phyloP scores from a whole-genome alignment of 1,284 basidiomycete species.

The Trichosporon sp. region DNA sequence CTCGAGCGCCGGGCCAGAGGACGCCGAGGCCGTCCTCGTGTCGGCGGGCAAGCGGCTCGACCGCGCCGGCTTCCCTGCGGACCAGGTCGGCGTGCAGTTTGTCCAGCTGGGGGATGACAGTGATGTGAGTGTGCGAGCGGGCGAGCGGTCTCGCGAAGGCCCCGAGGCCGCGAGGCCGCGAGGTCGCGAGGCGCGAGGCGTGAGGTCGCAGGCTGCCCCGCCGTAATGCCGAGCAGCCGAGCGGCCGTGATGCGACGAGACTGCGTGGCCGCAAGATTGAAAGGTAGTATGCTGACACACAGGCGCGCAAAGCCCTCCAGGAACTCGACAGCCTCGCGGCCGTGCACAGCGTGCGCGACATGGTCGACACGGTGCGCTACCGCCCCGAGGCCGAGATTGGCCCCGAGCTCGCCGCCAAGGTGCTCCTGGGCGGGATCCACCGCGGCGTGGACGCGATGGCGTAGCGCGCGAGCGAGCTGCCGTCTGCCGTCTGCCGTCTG shows the following conservation, averaged over 20 bases:
- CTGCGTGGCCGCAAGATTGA: too few relatives aligned
- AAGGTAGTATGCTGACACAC: background rate
- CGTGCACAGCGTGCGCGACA: conserved; percentile 16
- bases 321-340: conserved; percentile 48
- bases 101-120: conserved; percentile 47
- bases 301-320: conserved; percentile 41
- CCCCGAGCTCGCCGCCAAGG: conserved; percentile 39
- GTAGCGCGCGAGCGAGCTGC: too few relatives aligned
- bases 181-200: background rate
- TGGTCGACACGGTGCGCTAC: conserved; percentile 45
- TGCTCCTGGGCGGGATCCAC: conserved; percentile 44
- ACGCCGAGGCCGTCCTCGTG: conserved; percentile 39
- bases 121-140: conserved; percentile 30
- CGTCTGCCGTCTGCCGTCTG: too few relatives aligned
- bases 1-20: conserved; percentile 32
- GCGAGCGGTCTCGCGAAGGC: too few relatives aligned
- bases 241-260: background rate
- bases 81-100: conserved; percentile 50
- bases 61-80: conserved; percentile 43
- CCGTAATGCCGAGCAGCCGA: too few relatives aligned
- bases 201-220: too few relatives aligned
- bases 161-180: background rate
- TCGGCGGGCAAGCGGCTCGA: conserved; percentile 42
- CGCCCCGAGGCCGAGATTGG: conserved; percentile 26
- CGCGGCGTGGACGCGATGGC: conserved; percentile 28